phyloP scores from a whole-genome alignment of 2,329 filamentous ascomycete genomes.

The Hansfordia pulvinata region DNA sequence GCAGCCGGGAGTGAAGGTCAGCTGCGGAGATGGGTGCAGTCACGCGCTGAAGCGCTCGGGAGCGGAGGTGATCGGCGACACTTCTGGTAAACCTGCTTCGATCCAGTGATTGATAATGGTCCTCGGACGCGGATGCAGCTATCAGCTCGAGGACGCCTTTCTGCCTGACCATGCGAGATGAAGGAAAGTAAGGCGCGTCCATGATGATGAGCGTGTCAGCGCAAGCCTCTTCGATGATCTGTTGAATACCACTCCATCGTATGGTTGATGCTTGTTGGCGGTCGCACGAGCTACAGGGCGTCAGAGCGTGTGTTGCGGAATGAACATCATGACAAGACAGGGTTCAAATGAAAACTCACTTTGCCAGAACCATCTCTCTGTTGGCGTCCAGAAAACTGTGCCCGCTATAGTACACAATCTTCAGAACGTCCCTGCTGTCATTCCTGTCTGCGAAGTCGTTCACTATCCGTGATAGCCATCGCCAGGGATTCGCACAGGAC shows the following conservation, averaged over 20 bases:
- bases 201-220: conserved; percentile 44
- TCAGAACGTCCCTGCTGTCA: conserved; percentile 41
- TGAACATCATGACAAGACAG: background rate
- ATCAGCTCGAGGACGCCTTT: conserved; percentile 42
- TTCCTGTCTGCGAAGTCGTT: conserved; percentile 37
- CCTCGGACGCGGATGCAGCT: conserved; percentile 39
- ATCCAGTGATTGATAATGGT: conserved; percentile 31
- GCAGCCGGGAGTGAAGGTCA: conserved; percentile 38
- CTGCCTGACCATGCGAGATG: conserved; percentile 34
- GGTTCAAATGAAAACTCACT: conserved; percentile 21
- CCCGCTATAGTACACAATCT: conserved; percentile 45
- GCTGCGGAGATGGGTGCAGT: conserved; percentile 32
- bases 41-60: conserved; percentile 27
- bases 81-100: conserved; percentile 38
- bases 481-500: conserved; percentile 32
- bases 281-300: conserved; percentile 28
- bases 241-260: conserved; percentile 42
- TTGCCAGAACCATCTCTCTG: conserved; percentile 42
- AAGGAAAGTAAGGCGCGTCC: conserved; percentile 44
- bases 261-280: conserved; percentile 30
- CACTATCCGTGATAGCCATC: conserved; percentile 38
- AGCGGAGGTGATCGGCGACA: conserved; percentile 34
- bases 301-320: conserved; percentile 8
- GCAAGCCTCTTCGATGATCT: conserved; percentile 38
- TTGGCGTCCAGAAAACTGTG: conserved; percentile 39